These are phyloP conservation scores for Pseudomassariella vexata DNA, from an alignment of 2,329 filamentous ascomycete species.

Conservation along the genomic window DNA sequence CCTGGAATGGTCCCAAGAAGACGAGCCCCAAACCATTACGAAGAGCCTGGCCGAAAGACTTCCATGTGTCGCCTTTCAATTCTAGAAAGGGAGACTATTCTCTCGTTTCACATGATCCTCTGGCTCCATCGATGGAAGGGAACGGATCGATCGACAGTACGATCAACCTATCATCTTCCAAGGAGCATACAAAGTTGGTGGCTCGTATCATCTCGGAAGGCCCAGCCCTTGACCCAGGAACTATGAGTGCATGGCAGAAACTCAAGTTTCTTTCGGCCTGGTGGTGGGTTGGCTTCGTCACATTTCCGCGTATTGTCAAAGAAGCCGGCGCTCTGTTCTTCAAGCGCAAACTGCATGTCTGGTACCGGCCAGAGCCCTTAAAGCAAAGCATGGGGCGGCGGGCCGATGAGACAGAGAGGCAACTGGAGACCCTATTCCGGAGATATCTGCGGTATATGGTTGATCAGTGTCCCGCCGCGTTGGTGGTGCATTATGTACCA, in stretches of 20 bases:
- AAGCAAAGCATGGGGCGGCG: conserved; percentile 47
- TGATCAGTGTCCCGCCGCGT: conserved; percentile 31
- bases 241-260: conserved; percentile 36
- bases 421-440: conserved; percentile 41
- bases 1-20: neutral
- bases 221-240: conserved; percentile 40
- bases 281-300: conserved; percentile 64
- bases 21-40: conserved; percentile 29
- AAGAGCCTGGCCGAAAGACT: conserved; percentile 60
- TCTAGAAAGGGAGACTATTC: conserved; percentile 51
- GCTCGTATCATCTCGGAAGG: conserved; percentile 52
- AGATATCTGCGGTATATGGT: conserved; percentile 45
- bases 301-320: conserved; percentile 58
- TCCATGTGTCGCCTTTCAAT: conserved; percentile 74
- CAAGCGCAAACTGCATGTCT: conserved; percentile 52
- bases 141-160: conserved; percentile 47
- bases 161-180: conserved; percentile 55
- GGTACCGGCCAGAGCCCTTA: conserved; percentile 59
- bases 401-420: conserved; percentile 43
- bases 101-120: conserved; percentile 41
- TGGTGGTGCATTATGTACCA: conserved; percentile 49
- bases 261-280: conserved; percentile 45
- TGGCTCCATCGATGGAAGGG: conserved; percentile 31
- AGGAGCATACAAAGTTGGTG: conserved; percentile 54
- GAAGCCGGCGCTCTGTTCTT: conserved; percentile 56